These are phyloP conservation scores for Gaeumannomyces sp. DNA, from an alignment of 2,329 filamentous ascomycete species.

Conservation along the genomic window DNA sequence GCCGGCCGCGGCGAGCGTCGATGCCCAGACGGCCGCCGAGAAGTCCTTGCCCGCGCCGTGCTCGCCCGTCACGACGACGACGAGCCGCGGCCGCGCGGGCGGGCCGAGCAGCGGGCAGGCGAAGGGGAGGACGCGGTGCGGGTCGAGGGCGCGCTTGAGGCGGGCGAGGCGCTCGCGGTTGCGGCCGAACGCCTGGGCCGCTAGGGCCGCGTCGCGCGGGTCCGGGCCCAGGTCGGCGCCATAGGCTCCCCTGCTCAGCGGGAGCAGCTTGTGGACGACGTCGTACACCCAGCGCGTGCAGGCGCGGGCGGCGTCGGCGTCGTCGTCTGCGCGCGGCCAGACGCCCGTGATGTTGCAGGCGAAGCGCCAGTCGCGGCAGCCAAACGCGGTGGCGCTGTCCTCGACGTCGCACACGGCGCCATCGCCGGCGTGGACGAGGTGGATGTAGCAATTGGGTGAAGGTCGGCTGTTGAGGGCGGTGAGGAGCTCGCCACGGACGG, in stretches of 20 bases:
- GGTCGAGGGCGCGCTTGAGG: slow-evolving; percentile 46
- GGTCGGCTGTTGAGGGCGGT: slow-evolving; percentile 42
- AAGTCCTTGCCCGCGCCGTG: slow-evolving; percentile 54
- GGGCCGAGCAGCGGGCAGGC: slow-evolving; percentile 41
- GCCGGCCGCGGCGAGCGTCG: slow-evolving; percentile 28
- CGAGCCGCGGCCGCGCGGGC: slow-evolving; percentile 31
- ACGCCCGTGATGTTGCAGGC: slow-evolving; percentile 58
- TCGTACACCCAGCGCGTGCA: slow-evolving; percentile 52
- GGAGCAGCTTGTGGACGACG: slow-evolving; percentile 38
- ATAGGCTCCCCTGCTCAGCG: slow-evolving; percentile 46
- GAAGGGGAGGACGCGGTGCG: slow-evolving; percentile 44
- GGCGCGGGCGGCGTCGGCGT: slow-evolving; percentile 29
- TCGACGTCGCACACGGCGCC: slow-evolving; percentile 39
- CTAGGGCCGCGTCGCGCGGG: slow-evolving; percentile 48
- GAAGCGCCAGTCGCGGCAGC: slow-evolving; percentile 57
- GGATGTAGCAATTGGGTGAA: slow-evolving; percentile 51
- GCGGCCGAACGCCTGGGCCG: slow-evolving; percentile 47
- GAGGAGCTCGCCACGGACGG: slow-evolving; percentile 32
- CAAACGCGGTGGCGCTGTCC: slow-evolving; percentile 47
- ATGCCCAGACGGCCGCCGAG: slow-evolving; percentile 47
- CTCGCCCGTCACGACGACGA: slow-evolving; percentile 52
- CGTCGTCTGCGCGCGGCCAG: slow-evolving; percentile 50
- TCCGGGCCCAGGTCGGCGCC: slow-evolving; percentile 58
- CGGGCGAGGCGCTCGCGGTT: slow-evolving; percentile 42
- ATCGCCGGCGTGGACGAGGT: slow-evolving; percentile 52